Evolutionary conservation across 164 flowering plant genomes (phyloP), one percentile per base, ranked within the genome.

Genomic region (Piper longum): DNA sequence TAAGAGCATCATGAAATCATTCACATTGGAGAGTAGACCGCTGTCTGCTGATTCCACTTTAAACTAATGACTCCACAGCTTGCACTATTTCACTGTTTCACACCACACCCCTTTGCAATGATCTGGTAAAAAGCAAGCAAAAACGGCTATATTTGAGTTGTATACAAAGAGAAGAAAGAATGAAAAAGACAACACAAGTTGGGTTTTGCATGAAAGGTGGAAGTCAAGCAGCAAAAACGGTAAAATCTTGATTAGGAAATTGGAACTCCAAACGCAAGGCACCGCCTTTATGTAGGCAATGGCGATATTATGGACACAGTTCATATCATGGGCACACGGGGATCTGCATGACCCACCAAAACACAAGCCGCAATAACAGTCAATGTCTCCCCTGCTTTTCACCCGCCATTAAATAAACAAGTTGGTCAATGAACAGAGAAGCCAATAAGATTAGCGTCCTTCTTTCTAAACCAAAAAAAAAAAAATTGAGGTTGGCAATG

Each of bases 321-420:
- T 48, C 52, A 48, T 8, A 12, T 8, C 52, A 48, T 48, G 52
- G 52, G 3, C 52, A 48, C 52, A 48, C 48, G 48, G 48, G 65
- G 72, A 62, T 70, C 62, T 55, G 43, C 16, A 41, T 70, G 65
- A 61, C 67, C 70, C 65, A 64, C 67, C 62, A 61, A 51, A 26
- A 41, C 41, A 65, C 39, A 44, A 61, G 48, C 55, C 13, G 45
- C 59, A 61, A 65, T 11, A 19, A 41, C 48, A 40, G 19, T 39
- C 11, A 40, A 66, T 18, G 43, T 56, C 41, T 56, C 16, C 18
- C 12, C 40, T 6, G 19, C 36, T 42, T 7, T n/a, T 41, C 19
- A 59, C 42, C 62, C 17, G 36, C 62, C 19, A 57, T 43, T 18
- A 9, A 65, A 57, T 16, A 57, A 4, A 26, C 36, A 26, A 9